Conservation (phyloP, 148 eudicot genomes). For the Rhododendron vialii region DNA sequence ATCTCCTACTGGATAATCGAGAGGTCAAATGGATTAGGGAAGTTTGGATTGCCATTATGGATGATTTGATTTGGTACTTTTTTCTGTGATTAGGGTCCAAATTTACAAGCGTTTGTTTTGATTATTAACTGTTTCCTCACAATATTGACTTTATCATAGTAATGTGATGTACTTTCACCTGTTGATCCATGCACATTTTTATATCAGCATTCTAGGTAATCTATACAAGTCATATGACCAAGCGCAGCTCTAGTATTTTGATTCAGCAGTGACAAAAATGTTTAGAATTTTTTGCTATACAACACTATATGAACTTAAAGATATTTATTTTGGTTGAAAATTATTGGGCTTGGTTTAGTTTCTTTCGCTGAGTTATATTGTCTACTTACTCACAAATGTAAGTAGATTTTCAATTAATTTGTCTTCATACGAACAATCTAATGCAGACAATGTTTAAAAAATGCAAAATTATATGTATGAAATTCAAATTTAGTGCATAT, state of each 20-base stretch:
- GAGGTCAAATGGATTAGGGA: background rate
- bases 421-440: no score
- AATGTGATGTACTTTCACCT: background rate
- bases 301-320: no score
- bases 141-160: background rate
- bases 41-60: background rate
- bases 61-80: background rate
- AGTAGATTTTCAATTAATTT: no score
- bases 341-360: no score
- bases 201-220: background rate
- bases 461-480: no score
- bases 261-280: no score
- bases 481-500: no score
- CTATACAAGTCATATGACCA: background rate
- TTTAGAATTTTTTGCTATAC: no score
- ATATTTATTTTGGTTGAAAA: no score
- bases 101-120: background rate
- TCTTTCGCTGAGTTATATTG: background rate
- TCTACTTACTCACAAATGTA: no score
- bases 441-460: no score
- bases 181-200: background rate
- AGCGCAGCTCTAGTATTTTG: no score
- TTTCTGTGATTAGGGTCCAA: background rate
- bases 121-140: background rate
- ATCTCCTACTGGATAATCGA: background rate